Percentiles rank a stretch among this genome's conserved stretches.
Conservation (phyloP, 352 stramenopile genomes). For the Plasmopara muralis region DNA sequence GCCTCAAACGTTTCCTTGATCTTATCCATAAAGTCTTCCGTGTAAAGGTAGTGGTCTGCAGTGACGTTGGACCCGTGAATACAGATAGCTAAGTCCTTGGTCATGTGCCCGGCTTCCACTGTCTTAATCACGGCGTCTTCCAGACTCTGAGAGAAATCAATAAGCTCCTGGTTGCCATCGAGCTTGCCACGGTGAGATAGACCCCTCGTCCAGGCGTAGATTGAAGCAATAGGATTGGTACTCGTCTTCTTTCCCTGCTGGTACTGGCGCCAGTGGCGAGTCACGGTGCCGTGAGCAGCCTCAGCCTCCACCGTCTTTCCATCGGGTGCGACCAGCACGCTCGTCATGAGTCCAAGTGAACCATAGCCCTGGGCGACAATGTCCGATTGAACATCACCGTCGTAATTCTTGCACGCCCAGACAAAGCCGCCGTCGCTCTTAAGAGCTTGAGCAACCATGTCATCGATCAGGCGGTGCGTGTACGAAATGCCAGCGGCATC, state of each 20-base stretch:
- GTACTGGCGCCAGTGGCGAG: constrained; percentile 76
- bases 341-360: constrained; percentile 75
- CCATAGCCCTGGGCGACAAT: constrained; percentile 77
- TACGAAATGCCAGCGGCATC: constrained; percentile 69
- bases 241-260: constrained; percentile 75
- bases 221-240: constrained; percentile 76
- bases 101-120: constrained; percentile 75
- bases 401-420: constrained; percentile 84
- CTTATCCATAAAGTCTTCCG: constrained; percentile 83
- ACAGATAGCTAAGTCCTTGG: constrained; percentile 78
- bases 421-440: constrained; percentile 76
- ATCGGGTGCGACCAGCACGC: constrained; percentile 62
- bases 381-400: constrained; percentile 76
- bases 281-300: constrained; percentile 79
- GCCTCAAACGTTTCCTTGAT: constrained; percentile 73
- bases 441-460: constrained; percentile 78
- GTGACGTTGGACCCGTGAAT: constrained; percentile 56
- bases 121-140: constrained; percentile 69
- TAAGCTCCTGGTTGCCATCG: constrained; percentile 68
- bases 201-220: constrained; percentile 77
- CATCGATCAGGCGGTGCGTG: constrained; percentile 74
- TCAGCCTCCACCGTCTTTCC: constrained; percentile 79
- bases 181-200: constrained; percentile 65
- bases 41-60: constrained; percentile 46
- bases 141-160: constrained; percentile 48